Base-by-base conservation (phyloP, 2,329 filamentous ascomycete genomes). In the Westerdykella aurantiaca region DNA sequence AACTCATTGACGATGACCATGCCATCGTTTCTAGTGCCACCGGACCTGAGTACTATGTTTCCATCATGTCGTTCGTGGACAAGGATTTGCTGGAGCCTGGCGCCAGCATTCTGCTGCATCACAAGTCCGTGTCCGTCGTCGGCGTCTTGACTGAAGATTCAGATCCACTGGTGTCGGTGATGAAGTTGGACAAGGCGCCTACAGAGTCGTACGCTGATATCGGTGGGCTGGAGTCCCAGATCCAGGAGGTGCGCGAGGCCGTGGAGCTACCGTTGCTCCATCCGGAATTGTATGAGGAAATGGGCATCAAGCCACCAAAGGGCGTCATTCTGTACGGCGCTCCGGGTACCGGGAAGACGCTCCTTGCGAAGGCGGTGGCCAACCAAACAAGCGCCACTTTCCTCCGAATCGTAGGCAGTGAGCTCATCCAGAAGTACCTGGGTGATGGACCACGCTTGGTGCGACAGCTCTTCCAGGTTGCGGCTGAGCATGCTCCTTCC, bases 11-110 rank as follows among this genome's bases (percentile, higher is more conserved):
- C 63, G 93, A 98, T 67, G 93, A 98, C 72, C 93, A 98, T 63
- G 93, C 93, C 50, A 98, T 98, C 63, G 93, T 98, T 31, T 96
- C 90, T 14, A 95, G 89, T 68, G 94, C 93, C 0, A 97, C 93
- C 6, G 93, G 93, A 0, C 93, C 93, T 1, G 93, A 98, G 69
- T 98, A 95, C 78, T 98, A 97, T 69, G 93, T 98, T 55, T 96
- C 90, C 57, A 98, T 98, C 79, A 97, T 97, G 93, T 96, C 91
- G 43, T 98, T 98, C 62, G 93, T 98, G 54, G 93, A 98, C 77
- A 98, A 98, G 72, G 93, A 98, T 63, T 81, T 98, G 4, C 79
- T 98, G 35, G 93, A 98, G 71, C 93, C 93, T 1, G 94, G 94
- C 48, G 89, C 93, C 14, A 96, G 89, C 59, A 93, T 98, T 39